Conservation (phyloP, 139 green algal species). For the Spirogloea muscicola region DNA sequence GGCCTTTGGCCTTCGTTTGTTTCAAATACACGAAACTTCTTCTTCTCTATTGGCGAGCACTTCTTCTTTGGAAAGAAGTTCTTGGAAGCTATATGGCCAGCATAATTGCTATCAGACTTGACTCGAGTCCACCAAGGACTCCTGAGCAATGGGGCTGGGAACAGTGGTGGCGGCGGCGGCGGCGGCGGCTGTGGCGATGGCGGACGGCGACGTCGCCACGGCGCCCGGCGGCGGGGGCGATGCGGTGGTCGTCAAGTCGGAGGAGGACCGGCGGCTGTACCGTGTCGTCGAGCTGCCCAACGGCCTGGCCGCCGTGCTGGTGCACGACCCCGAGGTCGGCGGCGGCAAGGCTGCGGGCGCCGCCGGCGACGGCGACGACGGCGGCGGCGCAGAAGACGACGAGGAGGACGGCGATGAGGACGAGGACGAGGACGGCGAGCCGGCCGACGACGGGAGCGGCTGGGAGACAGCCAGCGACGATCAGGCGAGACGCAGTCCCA, state of each 20-base stretch:
- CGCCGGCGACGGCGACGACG: constrained; percentile 50
- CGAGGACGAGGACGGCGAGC: constrained; percentile 18
- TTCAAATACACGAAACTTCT: too few relatives aligned
- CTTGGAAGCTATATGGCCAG: too few relatives aligned
- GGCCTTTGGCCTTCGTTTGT: too few relatives aligned
- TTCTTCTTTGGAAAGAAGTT: too few relatives aligned
- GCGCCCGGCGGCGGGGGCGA: too few relatives aligned
- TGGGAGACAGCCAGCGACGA: constrained; percentile 1
- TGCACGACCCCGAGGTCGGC: constrained; percentile 85
- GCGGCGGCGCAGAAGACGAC: constrained; percentile 51
- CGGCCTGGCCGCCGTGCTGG: constrained; percentile 72
- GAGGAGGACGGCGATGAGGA: constrained; percentile 46
- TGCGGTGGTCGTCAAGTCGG: constrained; percentile 47
- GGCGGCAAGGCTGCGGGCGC: neutral
- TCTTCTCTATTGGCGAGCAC: too few relatives aligned
- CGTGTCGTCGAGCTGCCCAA: constrained; percentile 67
- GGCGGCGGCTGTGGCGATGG: too few relatives aligned
- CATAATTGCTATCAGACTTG: too few relatives aligned
- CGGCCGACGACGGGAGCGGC: neutral
- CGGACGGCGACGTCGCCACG: too few relatives aligned
- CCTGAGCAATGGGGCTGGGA: too few relatives aligned
- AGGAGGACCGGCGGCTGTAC: constrained; percentile 69
- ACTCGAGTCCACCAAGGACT: too few relatives aligned
- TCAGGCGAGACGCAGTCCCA: neutral
- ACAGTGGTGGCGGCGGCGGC: too few relatives aligned